Base-by-base conservation (phyloP, 1,139 yeast species). In the Geotrichum aggregatum region DNA sequence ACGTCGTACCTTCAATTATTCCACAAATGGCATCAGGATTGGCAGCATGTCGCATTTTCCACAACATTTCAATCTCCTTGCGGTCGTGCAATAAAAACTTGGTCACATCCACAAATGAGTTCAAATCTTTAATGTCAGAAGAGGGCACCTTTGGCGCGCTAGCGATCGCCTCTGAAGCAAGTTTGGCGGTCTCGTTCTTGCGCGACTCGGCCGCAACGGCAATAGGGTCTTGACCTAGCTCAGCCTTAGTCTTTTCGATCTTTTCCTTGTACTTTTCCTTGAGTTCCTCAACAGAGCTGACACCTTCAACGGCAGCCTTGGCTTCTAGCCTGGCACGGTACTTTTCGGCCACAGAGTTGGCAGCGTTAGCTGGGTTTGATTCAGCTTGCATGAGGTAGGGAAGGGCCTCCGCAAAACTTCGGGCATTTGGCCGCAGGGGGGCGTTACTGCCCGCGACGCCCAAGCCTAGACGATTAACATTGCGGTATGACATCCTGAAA, bases 11-110 rank as follows among this genome's bases (percentile, higher is more conserved):
- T 22, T 79, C 77, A 35, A 89, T 71, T 0, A 79, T 73, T 0
- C 97, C 95, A 59, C 82, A 78, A 54, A 92, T 66, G 7, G 82
- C 69, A 45, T 81, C 72, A 16, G 82, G 84, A 57, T 80, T 80
- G 52, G 70, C 67, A 43, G 79, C 78, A 70, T 91, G 89, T 59
- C 96, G 78, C 0, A 96, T 89, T 66, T 87, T 82, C 99, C 99
- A 92, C 36, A 92, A 73, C 63, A 78, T 77, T 62, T 87, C 95
- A 51, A 92, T 75, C 61, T 91, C 96, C 58, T 78, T 77, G 5
- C 68, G 61, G 1, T 80, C 78, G 6, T 75, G 81, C 56, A 64
- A 57, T 47, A 70, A 61, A 47, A 87, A 63, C 67, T 89, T 91
- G 1, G 78, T 85, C 8, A 82, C 74, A 52, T 87, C 89, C 47